Conservation (phyloP, 768 basidiomycete species). For the Rubroboletus satanas region DNA sequence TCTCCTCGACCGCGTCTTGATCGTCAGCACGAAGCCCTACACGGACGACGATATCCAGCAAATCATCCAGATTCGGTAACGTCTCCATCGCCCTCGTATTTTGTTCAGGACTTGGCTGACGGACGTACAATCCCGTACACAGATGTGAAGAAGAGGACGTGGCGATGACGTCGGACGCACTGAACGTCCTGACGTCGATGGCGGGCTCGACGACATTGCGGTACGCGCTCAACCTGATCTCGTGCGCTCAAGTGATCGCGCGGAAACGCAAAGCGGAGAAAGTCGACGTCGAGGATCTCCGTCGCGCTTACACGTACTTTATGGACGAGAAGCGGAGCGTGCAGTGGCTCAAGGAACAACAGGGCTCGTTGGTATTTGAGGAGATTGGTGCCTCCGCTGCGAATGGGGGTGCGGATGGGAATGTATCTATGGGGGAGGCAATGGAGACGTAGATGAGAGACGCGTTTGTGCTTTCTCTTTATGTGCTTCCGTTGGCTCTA, state of each 20-base stretch:
- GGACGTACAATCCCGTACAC: background rate
- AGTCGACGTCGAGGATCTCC: slow-evolving; percentile 83
- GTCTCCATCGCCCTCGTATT: background rate
- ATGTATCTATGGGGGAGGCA: slow-evolving; percentile 28
- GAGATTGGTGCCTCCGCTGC: slow-evolving; percentile 45
- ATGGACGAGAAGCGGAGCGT: slow-evolving; percentile 92
- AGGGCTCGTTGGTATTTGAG: slow-evolving; percentile 70
- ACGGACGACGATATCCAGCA: slow-evolving; percentile 77
- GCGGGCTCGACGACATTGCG: slow-evolving; percentile 86
- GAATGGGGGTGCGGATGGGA: slow-evolving; percentile 22
- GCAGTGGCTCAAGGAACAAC: slow-evolving; percentile 86
- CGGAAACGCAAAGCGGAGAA: slow-evolving; percentile 73
- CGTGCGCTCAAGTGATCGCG: slow-evolving; percentile 84
- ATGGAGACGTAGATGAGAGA: slow-evolving; percentile 35
- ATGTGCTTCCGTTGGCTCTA: background rate
- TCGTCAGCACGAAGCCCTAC: slow-evolving; percentile 92
- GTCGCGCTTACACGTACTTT: slow-evolving; percentile 83
- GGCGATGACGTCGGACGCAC: slow-evolving; percentile 66
- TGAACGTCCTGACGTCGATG: slow-evolving; percentile 82
- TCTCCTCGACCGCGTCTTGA: slow-evolving; percentile 90
- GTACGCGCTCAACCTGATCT: slow-evolving; percentile 93
- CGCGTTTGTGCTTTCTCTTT: background rate
- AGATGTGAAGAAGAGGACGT: slow-evolving; percentile 97
- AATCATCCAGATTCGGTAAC: slow-evolving; percentile 87
- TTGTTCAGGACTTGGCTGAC: background rate